Base-by-base conservation (phyloP, 1,284 basidiomycete genomes). In the Rhizoctonia solani region DNA sequence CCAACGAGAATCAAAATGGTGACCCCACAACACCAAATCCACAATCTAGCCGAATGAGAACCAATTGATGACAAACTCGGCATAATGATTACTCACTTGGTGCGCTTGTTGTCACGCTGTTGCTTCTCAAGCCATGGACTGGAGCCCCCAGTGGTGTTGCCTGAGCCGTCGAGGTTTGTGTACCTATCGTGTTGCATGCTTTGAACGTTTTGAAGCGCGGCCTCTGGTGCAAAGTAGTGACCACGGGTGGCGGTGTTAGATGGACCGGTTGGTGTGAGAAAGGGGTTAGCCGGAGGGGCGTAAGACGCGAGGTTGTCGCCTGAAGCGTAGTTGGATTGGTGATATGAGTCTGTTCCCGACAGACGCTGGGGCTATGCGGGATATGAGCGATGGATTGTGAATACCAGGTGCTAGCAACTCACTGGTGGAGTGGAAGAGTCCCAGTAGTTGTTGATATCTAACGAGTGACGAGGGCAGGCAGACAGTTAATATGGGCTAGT, bases 1-100 rank as follows among this genome's bases (percentile, higher is more conserved):
- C 54, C 69, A 30, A 71, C 59, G 49, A 69, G 41, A 47, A 68
- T 13, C 37, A 69, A 52, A 47, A 72, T 39, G 25, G 47, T 63
- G 29, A 70, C n/a, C 58, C 70, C 32, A 23, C 67, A 61, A 5
- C 69, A 67, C 11, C 68, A 49, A 34, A 71, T 42, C 29, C 66
- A 21, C 63, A 55, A 42, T 5, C 54, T 61, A 47, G 2, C 25
- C 21, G 34, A 4, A 19, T 53, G 54, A 39, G 16, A 2, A 19
- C 23, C 19, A 5, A 39, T 42, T 13, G 14, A 5, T 46, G 29
- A 25, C n/a, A 16, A 16, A 30, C 47, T 34, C 37, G 32, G 47
- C 19, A 42, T 32, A 6, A 30, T 46, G 41, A 44, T 50, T 49
- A 50, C 52, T 52, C 54, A 65, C 61, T 65, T 65, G 49, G 61